Conservation (phyloP, 805 yeast species). For the Hanseniaspora hatyaiensis region DNA sequence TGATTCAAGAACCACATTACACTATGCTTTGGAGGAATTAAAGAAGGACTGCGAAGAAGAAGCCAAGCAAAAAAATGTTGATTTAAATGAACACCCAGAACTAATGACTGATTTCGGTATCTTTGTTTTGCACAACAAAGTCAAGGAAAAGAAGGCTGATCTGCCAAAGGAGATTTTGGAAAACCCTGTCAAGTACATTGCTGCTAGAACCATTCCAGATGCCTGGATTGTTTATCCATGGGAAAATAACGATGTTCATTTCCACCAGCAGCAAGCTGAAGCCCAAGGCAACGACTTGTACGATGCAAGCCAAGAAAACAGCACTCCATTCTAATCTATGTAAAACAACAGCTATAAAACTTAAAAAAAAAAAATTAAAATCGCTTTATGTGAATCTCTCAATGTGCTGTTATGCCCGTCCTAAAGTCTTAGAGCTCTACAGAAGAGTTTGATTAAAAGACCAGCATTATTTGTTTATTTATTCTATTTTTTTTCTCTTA, state of each 20-base stretch:
- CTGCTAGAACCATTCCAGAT: slow-evolving; percentile 66
- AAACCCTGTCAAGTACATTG: slow-evolving; percentile 49
- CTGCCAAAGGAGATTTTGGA: slow-evolving; percentile 53
- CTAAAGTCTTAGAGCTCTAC: no score
- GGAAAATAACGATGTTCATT: slow-evolving; percentile 68
- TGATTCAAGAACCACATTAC: slow-evolving; percentile 74
- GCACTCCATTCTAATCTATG: slow-evolving; percentile 7
- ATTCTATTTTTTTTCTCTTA: no score
- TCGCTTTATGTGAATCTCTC: no score
- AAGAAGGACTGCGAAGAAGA: slow-evolving; percentile 59
- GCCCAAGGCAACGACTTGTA: slow-evolving; percentile 59
- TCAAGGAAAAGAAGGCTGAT: slow-evolving; percentile 59
- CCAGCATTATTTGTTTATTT: no score
- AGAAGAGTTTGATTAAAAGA: no score
- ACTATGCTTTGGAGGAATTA: slow-evolving; percentile 64
- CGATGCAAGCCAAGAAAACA: slow-evolving; percentile 20
- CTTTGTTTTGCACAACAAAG: slow-evolving; percentile 67
- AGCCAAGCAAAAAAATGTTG: slow-evolving; percentile 41
- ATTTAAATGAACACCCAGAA: slow-evolving; percentile 33
- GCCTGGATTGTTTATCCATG: slow-evolving; percentile 81
- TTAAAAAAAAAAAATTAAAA: no score
- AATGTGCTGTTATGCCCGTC: no score
- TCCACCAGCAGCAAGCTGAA: slow-evolving; percentile 58
- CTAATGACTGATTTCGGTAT: slow-evolving; percentile 54
- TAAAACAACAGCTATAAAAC: no score